Evolutionary conservation across 73 alveolate genomes (phyloP).

Genomic region (Urostyla sp.): DNA sequence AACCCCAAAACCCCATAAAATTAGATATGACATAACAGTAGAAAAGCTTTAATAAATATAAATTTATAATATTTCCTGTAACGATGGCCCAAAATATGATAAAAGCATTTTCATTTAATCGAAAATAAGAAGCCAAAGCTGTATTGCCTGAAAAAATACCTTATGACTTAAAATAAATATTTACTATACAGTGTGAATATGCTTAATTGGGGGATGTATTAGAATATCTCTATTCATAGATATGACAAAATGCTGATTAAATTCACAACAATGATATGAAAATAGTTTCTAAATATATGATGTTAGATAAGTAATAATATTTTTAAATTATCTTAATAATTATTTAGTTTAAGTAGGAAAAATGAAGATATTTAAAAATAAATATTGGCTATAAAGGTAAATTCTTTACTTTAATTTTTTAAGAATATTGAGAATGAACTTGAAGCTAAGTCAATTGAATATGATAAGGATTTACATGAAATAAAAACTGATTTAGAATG

Average conservation of each 20-base stretch:
- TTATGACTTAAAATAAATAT: slow-evolving; percentile 12
- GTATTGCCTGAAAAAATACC: slow-evolving; percentile 4
- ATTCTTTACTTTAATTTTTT: background rate
- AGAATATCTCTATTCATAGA: background rate
- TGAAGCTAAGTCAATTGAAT: background rate
- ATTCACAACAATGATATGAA: slow-evolving; percentile 23
- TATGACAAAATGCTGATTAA: background rate
- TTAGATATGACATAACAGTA: no score
- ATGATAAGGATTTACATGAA: background rate
- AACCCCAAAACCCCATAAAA: background rate
- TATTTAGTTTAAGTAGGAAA: background rate
- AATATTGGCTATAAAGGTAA: background rate
- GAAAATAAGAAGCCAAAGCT: background rate
- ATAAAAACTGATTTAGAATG: slow-evolving; percentile 4
- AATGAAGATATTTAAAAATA: slow-evolving; percentile 10
- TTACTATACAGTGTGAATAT: background rate
- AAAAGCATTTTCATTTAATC: background rate
- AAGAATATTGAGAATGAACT: slow-evolving; percentile 1
- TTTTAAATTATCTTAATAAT: background rate
- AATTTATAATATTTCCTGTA: background rate
- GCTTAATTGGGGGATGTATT: slow-evolving; percentile 7
- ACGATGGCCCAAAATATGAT: slow-evolving; percentile 1
- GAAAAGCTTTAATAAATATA: no score
- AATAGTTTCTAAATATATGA: slow-evolving; percentile 4
- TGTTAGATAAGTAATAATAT: slow-evolving; percentile 26